Conservation (phyloP, 1,284 basidiomycete genomes). For the Retiboletus flavoniger region DNA sequence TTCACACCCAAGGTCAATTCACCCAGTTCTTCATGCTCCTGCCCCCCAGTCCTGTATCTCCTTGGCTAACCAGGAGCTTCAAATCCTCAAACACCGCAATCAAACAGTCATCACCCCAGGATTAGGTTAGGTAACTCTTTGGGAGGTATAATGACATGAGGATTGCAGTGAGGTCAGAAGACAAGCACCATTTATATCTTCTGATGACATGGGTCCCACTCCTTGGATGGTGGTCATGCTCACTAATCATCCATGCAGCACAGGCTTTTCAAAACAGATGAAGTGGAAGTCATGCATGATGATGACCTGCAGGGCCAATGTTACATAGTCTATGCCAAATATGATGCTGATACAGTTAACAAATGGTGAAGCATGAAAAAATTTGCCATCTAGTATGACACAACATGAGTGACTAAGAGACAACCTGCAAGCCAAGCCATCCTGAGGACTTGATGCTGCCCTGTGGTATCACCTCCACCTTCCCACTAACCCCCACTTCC, state of each 20-base stretch:
- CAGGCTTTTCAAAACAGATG: constrained; percentile 42
- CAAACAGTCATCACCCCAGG: constrained; percentile 49
- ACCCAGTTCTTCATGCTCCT: constrained; percentile 19
- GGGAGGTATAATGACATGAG: constrained; percentile 44
- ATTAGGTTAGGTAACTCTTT: constrained; percentile 39
- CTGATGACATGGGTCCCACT: constrained; percentile 35
- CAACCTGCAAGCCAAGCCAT: no score
- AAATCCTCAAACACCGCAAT: constrained; percentile 41
- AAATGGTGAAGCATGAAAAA: constrained; percentile 46
- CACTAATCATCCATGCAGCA: constrained; percentile 37
- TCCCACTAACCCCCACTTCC: constrained; percentile 26
- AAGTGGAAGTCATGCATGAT: constrained; percentile 30
- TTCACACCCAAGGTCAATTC: constrained; percentile 9
- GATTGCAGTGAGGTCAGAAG: constrained; percentile 15
- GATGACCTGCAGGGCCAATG: constrained; percentile 49
- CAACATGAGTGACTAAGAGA: no score
- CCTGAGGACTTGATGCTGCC: no score
- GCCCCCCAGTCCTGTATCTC: constrained; percentile 13
- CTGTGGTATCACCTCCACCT: no score
- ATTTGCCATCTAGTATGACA: no score
- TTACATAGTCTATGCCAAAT: constrained; percentile 40
- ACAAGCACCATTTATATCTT: constrained; percentile 12
- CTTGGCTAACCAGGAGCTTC: constrained; percentile 31
- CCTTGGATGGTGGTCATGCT: not conserved
- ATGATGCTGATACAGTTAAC: constrained; percentile 35